A percentile compares a stretch with the other conserved stretches of the same genome.
These are phyloP conservation scores for Teratosphaeria viscida DNA, from an alignment of 2,329 filamentous ascomycete species.

Conservation along the genomic window DNA sequence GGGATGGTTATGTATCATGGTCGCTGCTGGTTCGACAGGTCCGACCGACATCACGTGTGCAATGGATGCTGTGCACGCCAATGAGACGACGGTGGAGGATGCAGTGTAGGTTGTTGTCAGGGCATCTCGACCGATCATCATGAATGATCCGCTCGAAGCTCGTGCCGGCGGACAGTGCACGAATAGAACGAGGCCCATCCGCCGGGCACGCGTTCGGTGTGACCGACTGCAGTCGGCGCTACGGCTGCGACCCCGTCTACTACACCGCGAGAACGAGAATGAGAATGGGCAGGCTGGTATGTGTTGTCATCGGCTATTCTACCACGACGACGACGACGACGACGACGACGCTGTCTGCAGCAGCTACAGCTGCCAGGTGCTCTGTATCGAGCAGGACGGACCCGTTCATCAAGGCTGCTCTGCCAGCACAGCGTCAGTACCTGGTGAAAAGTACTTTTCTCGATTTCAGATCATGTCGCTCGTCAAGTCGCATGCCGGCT, in stretches of 20 bases:
- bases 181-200: background rate
- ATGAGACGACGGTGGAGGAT: background rate
- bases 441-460: background rate
- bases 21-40: background rate
- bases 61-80: background rate
- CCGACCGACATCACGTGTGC: background rate
- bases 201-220: background rate
- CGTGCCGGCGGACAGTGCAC: background rate
- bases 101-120: background rate
- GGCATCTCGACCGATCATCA: background rate
- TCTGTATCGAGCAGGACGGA: background rate
- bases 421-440: background rate
- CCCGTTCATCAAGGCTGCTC: background rate
- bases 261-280: background rate
- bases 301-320: background rate
- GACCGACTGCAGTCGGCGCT: background rate
- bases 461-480: background rate
- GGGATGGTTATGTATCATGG: no score
- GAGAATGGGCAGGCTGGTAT: background rate
- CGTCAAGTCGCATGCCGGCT: background rate
- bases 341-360: background rate
- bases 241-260: background rate
- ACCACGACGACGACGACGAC: background rate
- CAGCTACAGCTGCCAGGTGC: background rate
- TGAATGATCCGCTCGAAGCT: background rate